phyloP scores from a whole-genome alignment of 371 early-diverging fungal species.

The Apophysomyces trapeziformis region DNA sequence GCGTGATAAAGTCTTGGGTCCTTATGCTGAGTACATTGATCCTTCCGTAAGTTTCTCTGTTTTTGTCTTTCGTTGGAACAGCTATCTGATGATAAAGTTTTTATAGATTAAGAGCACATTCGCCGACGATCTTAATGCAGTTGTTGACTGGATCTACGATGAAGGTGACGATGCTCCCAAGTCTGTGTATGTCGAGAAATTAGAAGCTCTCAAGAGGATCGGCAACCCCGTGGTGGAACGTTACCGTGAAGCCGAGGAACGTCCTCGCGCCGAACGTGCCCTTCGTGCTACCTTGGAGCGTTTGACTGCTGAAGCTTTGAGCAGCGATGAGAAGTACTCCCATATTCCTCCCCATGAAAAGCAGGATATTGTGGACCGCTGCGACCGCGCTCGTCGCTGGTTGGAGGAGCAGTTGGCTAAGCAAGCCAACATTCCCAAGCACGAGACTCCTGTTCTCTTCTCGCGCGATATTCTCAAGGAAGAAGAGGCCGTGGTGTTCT shows the following conservation, averaged over 20 bases:
- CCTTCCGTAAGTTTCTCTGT: constrained; percentile 42
- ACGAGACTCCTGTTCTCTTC: constrained; percentile 74
- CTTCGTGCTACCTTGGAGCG: constrained; percentile 81
- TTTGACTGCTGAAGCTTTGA: constrained; percentile 70
- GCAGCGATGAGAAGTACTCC: constrained; percentile 82
- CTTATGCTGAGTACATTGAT: constrained; percentile 76
- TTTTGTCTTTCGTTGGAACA: background rate
- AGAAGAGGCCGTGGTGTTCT: constrained; percentile 63
- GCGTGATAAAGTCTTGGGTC: constrained; percentile 81
- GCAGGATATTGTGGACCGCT: constrained; percentile 78
- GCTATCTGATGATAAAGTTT: background rate
- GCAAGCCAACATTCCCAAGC: constrained; percentile 76
- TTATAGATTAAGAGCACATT: constrained; percentile 67
- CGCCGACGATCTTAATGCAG: constrained; percentile 68
- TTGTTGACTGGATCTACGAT: constrained; percentile 97
- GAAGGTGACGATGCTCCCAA: constrained; percentile 95
- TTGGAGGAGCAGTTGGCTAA: constrained; percentile 80
- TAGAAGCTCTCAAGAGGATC: constrained; percentile 77
- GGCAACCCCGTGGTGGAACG: constrained; percentile 86
- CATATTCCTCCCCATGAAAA: constrained; percentile 91
- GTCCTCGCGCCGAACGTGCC: constrained; percentile 80
- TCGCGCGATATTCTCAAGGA: constrained; percentile 77
- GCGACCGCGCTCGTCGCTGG: constrained; percentile 85
- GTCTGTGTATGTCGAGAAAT: constrained; percentile 85
- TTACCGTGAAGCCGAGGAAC: constrained; percentile 84